Conservation (phyloP, 257 asterid genomes). For the Solanum paucissectum region DNA sequence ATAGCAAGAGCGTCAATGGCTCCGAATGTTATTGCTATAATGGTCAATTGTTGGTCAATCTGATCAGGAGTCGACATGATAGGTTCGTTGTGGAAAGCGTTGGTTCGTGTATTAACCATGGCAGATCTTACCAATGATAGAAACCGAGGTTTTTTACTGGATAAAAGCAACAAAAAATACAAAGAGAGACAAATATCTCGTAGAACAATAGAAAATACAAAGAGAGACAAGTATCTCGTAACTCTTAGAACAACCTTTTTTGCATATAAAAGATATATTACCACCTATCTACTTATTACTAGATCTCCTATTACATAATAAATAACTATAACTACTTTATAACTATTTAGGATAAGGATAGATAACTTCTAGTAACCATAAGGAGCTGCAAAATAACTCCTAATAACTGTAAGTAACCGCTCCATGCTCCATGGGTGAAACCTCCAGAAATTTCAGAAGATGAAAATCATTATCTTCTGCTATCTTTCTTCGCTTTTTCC, state of each 20-base stretch:
- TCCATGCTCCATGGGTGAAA: not conserved
- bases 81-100: not conserved
- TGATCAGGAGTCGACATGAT: not conserved
- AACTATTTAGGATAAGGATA: not conserved
- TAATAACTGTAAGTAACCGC: not conserved
- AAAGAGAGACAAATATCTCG: too few species aligned
- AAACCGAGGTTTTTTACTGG: not conserved
- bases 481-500: not conserved
- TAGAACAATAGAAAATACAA: not conserved
- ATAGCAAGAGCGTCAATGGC: not conserved
- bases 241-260: not conserved
- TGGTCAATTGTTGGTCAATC: not conserved
- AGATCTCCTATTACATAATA: too few species aligned
- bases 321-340: not conserved
- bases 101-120: not conserved
- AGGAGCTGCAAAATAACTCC: not conserved
- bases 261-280: not conserved
- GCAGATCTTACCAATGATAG: too few species aligned
- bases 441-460: not conserved
- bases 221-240: not conserved
- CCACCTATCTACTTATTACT: not conserved
- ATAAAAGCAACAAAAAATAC: not conserved
- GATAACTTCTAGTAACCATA: not conserved
- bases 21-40: not conserved
- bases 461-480: not conserved